phyloP scores from a whole-genome alignment of 768 basidiomycete species.

The Collybia mongolica region DNA sequence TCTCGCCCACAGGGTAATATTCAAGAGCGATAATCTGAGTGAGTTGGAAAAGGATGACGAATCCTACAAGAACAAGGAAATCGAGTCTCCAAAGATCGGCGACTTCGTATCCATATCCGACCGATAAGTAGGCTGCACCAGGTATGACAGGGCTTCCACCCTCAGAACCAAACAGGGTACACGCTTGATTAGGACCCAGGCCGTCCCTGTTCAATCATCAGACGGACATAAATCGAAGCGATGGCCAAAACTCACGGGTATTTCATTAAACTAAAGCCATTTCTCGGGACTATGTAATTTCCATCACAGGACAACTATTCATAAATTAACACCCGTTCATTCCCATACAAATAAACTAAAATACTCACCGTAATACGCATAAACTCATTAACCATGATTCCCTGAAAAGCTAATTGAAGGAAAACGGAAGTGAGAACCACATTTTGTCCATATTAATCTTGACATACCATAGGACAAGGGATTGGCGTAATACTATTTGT shows the following conservation, averaged over 20 bases:
- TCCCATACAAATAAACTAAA: conserved; percentile 8
- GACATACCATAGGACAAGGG: conserved; percentile 67
- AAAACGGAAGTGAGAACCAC: background rate
- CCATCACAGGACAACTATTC: conserved; percentile 64
- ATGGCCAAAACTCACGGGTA: conserved; percentile 52
- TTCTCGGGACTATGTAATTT: conserved; percentile 62
- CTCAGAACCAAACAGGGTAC: conserved; percentile 69
- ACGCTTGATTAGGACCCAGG: conserved; percentile 70
- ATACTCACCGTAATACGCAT: conserved; percentile 57
- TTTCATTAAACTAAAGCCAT: conserved; percentile 48
- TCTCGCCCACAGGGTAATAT: conserved; percentile 52
- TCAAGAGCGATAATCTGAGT: conserved; percentile 69
- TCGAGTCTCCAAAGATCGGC: conserved; percentile 65
- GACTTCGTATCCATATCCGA: conserved; percentile 46
- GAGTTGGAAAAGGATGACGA: conserved; percentile 68
- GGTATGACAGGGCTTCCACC: conserved; percentile 53
- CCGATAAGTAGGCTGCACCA: conserved; percentile 62
- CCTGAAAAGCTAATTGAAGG: conserved; percentile 58
- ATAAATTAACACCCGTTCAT: conserved; percentile 1
- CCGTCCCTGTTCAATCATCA: conserved; percentile 34
- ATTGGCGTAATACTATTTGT: conserved; percentile 67
- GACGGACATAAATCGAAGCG: conserved; percentile 9
- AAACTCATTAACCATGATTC: conserved; percentile 86
- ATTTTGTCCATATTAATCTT: too few relatives aligned
- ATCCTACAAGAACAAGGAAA: conserved; percentile 68